phyloP scores from a whole-genome alignment of 352 stramenopile genomes.

The Saprolegnia diclina region DNA sequence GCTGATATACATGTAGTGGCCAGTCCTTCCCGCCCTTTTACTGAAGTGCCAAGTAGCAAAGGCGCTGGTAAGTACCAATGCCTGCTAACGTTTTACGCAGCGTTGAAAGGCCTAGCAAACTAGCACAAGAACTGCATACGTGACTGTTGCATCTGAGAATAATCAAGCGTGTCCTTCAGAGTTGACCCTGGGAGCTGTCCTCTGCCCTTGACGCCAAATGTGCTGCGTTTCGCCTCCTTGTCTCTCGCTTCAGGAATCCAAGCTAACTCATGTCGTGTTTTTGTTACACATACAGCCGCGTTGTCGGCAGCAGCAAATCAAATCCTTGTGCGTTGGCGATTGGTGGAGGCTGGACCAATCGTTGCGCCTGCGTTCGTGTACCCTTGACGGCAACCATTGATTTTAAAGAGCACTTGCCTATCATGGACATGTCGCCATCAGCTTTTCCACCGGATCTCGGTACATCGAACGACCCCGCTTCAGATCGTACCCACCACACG shows the following conservation, averaged over 20 bases:
- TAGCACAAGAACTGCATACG: too few relatives aligned
- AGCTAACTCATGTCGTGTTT: not conserved
- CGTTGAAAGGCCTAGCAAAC: too few relatives aligned
- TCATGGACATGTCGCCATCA: slow-evolving; percentile 1
- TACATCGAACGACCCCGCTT: not conserved
- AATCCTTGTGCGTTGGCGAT: not conserved
- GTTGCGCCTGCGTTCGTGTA: not conserved
- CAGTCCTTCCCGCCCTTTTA: too few relatives aligned
- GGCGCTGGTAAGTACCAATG: too few relatives aligned
- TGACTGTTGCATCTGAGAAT: too few relatives aligned
- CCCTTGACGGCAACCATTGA: not conserved
- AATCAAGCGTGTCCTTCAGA: too few relatives aligned
- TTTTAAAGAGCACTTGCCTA: not conserved
- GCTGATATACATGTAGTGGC: too few relatives aligned
- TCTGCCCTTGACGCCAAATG: not conserved
- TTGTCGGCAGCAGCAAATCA: not conserved
- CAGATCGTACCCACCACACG: not conserved
- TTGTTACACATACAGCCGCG: not conserved
- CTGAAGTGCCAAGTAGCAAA: too few relatives aligned
- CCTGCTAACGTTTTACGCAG: too few relatives aligned
- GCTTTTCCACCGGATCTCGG: not conserved
- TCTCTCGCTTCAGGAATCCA: not conserved
- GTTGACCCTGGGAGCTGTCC: too few relatives aligned
- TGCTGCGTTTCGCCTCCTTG: not conserved
- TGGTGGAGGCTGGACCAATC: not conserved